phyloP scores from a whole-genome alignment of 306 rosid species.

The Elaeagnus macrophylla region DNA sequence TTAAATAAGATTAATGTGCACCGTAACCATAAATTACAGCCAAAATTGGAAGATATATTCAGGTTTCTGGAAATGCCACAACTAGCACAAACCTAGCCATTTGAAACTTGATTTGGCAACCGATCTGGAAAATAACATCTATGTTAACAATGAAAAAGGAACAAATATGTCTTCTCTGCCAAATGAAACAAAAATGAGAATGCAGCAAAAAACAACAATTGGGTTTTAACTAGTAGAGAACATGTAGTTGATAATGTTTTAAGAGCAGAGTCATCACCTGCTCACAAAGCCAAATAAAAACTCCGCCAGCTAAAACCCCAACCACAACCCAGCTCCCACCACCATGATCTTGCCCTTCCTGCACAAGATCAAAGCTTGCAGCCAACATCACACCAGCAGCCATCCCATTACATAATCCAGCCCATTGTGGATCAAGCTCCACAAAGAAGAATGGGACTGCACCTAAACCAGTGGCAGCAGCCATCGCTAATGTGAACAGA shows the following conservation, averaged over 20 bases:
- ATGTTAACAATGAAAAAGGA: background rate
- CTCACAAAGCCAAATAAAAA: constrained; percentile 91
- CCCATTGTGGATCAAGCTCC: constrained; percentile 98
- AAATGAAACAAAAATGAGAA: constrained; percentile 8
- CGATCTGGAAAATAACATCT: background rate
- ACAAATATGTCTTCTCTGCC: constrained; percentile 7
- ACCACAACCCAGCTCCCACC: constrained; percentile 86
- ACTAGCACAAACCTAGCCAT: background rate
- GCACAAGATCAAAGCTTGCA: constrained; percentile 88
- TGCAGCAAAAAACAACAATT: background rate
- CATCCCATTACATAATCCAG: constrained; percentile 97
- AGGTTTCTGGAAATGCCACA: background rate
- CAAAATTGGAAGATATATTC: constrained; percentile 6
- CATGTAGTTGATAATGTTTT: background rate
- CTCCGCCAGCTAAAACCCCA: constrained; percentile 81
- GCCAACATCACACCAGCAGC: constrained; percentile 99
- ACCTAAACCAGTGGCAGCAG: constrained; percentile 97
- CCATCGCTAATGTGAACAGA: constrained; percentile 89
- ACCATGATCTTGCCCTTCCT: constrained; percentile 87
- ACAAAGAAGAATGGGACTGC: constrained; percentile 98
- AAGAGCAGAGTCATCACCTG: constrained; percentile 39
- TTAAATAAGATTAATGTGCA: too few species aligned
- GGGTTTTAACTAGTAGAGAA: background rate
- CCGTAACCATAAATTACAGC: constrained; percentile 3
- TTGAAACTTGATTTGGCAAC: background rate